Percentiles rank a stretch among this genome's conserved stretches.
Evolutionary conservation across 371 early-diverging fungal species (phyloP).

Genomic region (Saksenaea oblongispora): DNA sequence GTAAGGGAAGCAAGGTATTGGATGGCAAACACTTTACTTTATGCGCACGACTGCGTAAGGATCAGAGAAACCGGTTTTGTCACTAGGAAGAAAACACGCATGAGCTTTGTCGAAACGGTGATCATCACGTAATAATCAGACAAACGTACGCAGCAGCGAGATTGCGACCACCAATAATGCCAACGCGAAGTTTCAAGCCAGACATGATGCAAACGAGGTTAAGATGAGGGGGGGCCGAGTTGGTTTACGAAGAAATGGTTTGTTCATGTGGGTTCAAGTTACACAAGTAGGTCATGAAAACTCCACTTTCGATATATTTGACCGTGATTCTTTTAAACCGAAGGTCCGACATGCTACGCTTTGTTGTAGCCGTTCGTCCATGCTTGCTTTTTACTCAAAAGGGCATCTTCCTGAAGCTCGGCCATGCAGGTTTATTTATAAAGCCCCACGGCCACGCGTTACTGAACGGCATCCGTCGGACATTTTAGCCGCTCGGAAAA

Average conservation of each 20-base stretch:
- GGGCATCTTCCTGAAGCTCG: no score
- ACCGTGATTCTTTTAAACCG: background rate
- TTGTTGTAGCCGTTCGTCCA: no score
- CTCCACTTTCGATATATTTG: background rate
- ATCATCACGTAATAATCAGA: background rate
- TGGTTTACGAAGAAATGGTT: background rate
- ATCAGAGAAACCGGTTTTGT: constrained; percentile 65
- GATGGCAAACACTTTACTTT: constrained; percentile 32
- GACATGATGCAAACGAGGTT: constrained; percentile 18
- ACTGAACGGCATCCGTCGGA: no score
- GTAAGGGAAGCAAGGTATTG: no score
- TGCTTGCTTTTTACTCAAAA: no score
- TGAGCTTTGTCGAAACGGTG: background rate
- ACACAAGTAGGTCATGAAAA: background rate
- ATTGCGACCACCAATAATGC: constrained; percentile 25
- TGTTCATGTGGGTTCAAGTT: constrained; percentile 3
- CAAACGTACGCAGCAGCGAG: constrained; percentile 38
- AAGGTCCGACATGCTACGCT: background rate
- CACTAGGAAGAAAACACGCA: constrained; percentile 22
- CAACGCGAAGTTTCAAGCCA: constrained; percentile 28
- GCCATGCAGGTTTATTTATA: no score
- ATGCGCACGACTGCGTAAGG: constrained; percentile 59
- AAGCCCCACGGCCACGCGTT: no score
- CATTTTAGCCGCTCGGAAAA: no score
- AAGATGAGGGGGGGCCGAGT: background rate